These are phyloP conservation scores for Zoysia pacifica DNA, from an alignment of 176 grass and related monocot species.

Conservation along the genomic window DNA sequence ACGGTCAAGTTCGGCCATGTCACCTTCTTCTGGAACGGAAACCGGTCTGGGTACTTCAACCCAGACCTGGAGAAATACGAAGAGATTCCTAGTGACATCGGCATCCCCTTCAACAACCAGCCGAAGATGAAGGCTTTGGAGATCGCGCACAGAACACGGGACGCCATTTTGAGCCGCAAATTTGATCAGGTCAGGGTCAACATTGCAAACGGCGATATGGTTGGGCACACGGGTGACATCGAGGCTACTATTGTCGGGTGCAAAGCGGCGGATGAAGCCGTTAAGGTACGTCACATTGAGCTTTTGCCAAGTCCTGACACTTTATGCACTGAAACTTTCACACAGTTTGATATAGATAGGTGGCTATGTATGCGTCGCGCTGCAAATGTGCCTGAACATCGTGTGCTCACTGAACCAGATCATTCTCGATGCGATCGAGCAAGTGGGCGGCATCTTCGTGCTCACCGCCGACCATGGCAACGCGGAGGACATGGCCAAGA, in stretches of 20 bases:
- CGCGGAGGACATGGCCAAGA: slow-evolving; percentile 96
- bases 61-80: slow-evolving; percentile 68
- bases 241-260: slow-evolving; percentile 82
- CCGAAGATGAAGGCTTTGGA: slow-evolving; percentile 94
- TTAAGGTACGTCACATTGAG: slow-evolving; percentile 48
- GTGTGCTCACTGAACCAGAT: slow-evolving; percentile 42
- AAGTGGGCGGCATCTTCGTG: slow-evolving; percentile 80
- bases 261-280: slow-evolving; percentile 77
- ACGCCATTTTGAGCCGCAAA: slow-evolving; percentile 72
- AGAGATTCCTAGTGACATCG: slow-evolving; percentile 84
- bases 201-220: slow-evolving; percentile 88
- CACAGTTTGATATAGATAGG: not conserved
- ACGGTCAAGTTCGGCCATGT: slow-evolving; percentile 97
- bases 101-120: slow-evolving; percentile 79
- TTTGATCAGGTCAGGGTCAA: slow-evolving; percentile 93
- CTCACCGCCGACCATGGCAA: slow-evolving; percentile 92
- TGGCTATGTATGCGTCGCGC: not conserved
- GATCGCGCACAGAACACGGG: slow-evolving; percentile 78
- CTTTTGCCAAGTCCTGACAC: not conserved
- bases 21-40: slow-evolving; percentile 98
- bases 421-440: slow-evolving; percentile 68
- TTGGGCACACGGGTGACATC: slow-evolving; percentile 88
- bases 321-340: not conserved
- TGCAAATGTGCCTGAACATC: not conserved
- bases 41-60: slow-evolving; percentile 94